phyloP scores from a whole-genome alignment of 345 rosid genomes.

The Erysimum cheiranthoides region DNA sequence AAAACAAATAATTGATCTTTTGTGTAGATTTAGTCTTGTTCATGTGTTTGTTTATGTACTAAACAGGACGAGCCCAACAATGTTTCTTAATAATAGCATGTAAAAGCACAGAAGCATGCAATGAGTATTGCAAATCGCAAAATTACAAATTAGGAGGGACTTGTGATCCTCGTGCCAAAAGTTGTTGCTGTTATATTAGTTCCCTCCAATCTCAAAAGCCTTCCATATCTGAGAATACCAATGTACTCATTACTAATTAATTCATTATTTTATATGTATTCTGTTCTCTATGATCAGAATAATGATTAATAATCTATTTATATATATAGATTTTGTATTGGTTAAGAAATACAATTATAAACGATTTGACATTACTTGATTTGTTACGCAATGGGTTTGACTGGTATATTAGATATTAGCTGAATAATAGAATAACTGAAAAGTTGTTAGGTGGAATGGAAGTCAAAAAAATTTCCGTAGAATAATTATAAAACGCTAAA shows the following conservation, averaged over 20 bases:
- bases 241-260: neutral
- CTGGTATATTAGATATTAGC: too few relatives aligned
- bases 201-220: neutral
- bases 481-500: too few relatives aligned
- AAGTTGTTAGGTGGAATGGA: too few relatives aligned
- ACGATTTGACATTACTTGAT: too few relatives aligned
- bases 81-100: neutral
- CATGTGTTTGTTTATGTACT: slow-evolving; percentile 7
- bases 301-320: neutral
- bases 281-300: neutral
- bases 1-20: neutral
- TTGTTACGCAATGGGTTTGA: too few relatives aligned
- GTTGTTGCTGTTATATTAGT: neutral
- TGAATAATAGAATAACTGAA: too few relatives aligned
- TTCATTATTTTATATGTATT: slow-evolving; percentile 3
- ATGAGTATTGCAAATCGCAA: neutral
- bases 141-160: neutral
- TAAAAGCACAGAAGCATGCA: neutral
- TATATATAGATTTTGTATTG: too few relatives aligned
- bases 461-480: too few relatives aligned
- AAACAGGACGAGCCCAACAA: neutral
- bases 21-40: neutral
- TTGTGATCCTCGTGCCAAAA: neutral
- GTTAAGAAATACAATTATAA: too few relatives aligned
- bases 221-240: neutral